Base-by-base conservation (phyloP, 805 yeast genomes). In the Saccharomycopsis capsularis region DNA sequence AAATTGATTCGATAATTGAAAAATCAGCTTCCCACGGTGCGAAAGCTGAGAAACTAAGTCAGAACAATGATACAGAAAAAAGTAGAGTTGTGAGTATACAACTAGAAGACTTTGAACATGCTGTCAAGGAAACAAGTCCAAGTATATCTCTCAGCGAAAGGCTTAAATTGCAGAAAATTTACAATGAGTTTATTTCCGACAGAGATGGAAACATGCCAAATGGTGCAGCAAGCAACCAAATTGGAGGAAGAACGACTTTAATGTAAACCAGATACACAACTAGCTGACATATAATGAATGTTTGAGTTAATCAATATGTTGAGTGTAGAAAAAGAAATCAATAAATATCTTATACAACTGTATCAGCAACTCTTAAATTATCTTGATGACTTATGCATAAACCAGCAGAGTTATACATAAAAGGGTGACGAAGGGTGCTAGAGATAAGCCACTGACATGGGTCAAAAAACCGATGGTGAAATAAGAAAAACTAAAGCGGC, bases 121-220 rank as follows among this genome's bases (percentile, higher is more conserved):
- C 96, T 0, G 65, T 85, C 42, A 60, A 63, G 21, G 95, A 85
- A 48, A 88, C 97, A 1, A 87, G 85, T 56, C 87, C 95, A n/a
- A 86, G 96, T 42, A 88, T 91, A 25, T 89, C 97, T 0, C 63
- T 68, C 0, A 74, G 79, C 18, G 98, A 91, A 59, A 73, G 75
- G 52, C 56, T 57, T 5, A 85, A 88, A 58, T 72, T 91, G 43
- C 63, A 69, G 22, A 65, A 62, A 0, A 82, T 91, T 30, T 91
- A 91, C 60, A 61, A 68, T 19, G 81, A 82, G 59, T 93, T 91
- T 60, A 76, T 82, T 3, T 74, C 80, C 37, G 88, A 79, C 15
- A 67, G 97, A 40, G 90, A 85, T 49, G 96, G 96, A 0, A 81
- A 82, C 50, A 79, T 91, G 87, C 95, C 95, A 1, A 81, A 79